phyloP scores from a whole-genome alignment of 2,329 filamentous ascomycete species.

The Tricladium varicosporioides region DNA sequence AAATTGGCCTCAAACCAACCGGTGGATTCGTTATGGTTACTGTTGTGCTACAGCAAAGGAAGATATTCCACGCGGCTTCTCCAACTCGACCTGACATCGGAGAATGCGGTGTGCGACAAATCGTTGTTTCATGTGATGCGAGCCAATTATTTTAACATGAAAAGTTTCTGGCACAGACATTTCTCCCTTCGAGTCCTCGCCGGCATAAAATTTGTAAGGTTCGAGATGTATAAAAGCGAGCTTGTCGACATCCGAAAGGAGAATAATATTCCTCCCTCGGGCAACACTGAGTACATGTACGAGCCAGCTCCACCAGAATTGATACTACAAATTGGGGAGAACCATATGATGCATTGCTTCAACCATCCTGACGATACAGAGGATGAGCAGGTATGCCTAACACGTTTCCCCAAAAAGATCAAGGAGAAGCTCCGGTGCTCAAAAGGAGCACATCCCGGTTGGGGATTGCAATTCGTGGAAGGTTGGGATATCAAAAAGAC shows the following conservation, averaged over 20 bases:
- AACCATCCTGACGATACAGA: constrained; percentile 17
- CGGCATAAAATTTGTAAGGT: constrained; percentile 25
- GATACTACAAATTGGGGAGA: constrained; percentile 21
- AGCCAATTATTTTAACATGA: constrained; percentile 10
- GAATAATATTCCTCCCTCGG: constrained; percentile 21
- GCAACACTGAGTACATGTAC: constrained; percentile 19
- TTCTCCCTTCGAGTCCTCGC: constrained; percentile 17
- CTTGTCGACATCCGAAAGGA: constrained; percentile 21
- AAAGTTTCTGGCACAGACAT: constrained; percentile 2
- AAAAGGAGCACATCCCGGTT: constrained; percentile 19
- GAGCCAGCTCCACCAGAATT: constrained; percentile 17
- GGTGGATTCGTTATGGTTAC: constrained; percentile 15
- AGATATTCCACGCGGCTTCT: constrained; percentile 19
- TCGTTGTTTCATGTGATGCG: constrained; percentile 18
- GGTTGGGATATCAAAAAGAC: constrained; percentile 20
- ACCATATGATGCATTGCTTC: constrained; percentile 22
- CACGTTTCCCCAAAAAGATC: constrained; percentile 25
- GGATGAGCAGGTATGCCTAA: constrained; percentile 12
- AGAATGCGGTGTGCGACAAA: constrained; percentile 14
- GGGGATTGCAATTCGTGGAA: constrained; percentile 25
- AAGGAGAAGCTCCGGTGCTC: constrained; percentile 18
- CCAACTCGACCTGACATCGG: constrained; percentile 16
- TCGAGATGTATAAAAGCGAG: constrained; percentile 18
- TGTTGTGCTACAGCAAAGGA: constrained; percentile 20
- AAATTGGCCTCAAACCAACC: too few species aligned